Evolutionary conservation across 306 rosid genomes (phyloP).

Genomic region (Begonia loranthoides): DNA sequence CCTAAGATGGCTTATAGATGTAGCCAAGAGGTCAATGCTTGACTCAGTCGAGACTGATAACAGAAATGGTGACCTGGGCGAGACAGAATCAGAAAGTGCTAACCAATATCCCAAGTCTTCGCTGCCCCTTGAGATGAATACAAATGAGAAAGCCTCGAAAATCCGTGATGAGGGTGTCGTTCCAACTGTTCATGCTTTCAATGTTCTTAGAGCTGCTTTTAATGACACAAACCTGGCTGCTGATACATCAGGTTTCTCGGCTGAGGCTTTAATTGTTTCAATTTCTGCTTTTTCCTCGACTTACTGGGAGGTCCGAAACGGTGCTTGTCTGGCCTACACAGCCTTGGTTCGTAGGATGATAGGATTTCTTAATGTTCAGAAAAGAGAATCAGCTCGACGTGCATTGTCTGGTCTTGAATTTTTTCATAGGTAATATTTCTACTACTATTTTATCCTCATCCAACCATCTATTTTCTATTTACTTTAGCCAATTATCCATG

Average conservation of each 20-base stretch:
- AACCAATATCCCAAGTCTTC: conserved; percentile 19
- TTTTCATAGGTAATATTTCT: conserved; percentile 64
- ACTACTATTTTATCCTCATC: background rate
- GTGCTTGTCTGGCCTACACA: conserved; percentile 93
- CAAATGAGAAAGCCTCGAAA: conserved; percentile 38
- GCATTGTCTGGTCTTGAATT: conserved; percentile 88
- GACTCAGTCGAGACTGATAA: conserved; percentile 29
- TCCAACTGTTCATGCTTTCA: conserved; percentile 94
- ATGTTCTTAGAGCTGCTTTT: conserved; percentile 80
- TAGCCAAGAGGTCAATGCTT: conserved; percentile 49
- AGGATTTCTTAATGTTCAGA: conserved; percentile 88
- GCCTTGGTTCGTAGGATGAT: conserved; percentile 88
- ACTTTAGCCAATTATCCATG: too few relatives aligned
- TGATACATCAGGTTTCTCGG: conserved; percentile 91
- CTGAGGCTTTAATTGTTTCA: conserved; percentile 75
- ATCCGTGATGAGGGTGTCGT: conserved; percentile 89
- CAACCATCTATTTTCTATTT: background rate
- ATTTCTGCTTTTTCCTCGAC: conserved; percentile 84
- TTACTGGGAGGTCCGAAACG: conserved; percentile 89
- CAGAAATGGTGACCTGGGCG: conserved; percentile 21
- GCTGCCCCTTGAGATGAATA: conserved; percentile 25
- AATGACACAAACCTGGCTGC: conserved; percentile 87
- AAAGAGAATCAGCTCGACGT: conserved; percentile 80
- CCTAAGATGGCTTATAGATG: conserved; percentile 80
- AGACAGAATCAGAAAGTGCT: conserved; percentile 16